Percentiles rank a stretch among this genome's conserved stretches.
phyloP scores from a whole-genome alignment of 116 monocot genomes.

The Zostera marina region DNA sequence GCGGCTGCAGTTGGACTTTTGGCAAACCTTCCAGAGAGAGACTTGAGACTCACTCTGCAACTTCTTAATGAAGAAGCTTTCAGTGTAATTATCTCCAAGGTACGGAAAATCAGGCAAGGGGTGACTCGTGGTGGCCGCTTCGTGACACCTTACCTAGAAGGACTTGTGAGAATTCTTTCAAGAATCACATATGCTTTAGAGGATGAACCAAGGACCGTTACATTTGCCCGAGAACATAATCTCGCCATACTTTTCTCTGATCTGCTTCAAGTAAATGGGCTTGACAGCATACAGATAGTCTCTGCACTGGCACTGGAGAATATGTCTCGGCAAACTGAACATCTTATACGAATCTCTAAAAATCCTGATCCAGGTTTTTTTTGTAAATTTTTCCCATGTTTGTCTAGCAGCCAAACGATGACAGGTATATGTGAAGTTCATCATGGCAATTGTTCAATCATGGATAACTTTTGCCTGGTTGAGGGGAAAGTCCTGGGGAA shows the following conservation, averaged over 20 bases:
- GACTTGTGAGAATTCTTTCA: slow-evolving; percentile 56
- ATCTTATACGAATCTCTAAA: slow-evolving; percentile 28
- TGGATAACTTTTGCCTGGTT: slow-evolving; percentile 66
- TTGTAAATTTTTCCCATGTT: slow-evolving; percentile 22
- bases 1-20: slow-evolving; percentile 52
- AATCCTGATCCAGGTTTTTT: slow-evolving; percentile 23
- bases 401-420: slow-evolving; percentile 18
- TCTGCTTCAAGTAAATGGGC: slow-evolving; percentile 54
- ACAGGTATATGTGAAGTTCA: slow-evolving; percentile 53
- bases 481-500: slow-evolving; percentile 55
- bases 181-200: slow-evolving; percentile 58
- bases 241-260: slow-evolving; percentile 51
- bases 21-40: slow-evolving; percentile 59
- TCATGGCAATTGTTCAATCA: slow-evolving; percentile 53
- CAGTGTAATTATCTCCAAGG: slow-evolving; percentile 23
- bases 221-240: slow-evolving; percentile 39
- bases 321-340: slow-evolving; percentile 51
- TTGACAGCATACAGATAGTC: slow-evolving; percentile 54
- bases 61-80: slow-evolving; percentile 48
- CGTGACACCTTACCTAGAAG: slow-evolving; percentile 49
- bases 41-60: slow-evolving; percentile 36
- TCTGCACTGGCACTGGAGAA: slow-evolving; percentile 66
- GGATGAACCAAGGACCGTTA: slow-evolving; percentile 28
- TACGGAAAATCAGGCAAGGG: slow-evolving; percentile 36
- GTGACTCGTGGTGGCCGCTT: slow-evolving; percentile 37